Percentiles rank a stretch among this genome's conserved stretches.
Conservation (phyloP, 177 flowering plant species). For the Vitis hybrid region DNA sequence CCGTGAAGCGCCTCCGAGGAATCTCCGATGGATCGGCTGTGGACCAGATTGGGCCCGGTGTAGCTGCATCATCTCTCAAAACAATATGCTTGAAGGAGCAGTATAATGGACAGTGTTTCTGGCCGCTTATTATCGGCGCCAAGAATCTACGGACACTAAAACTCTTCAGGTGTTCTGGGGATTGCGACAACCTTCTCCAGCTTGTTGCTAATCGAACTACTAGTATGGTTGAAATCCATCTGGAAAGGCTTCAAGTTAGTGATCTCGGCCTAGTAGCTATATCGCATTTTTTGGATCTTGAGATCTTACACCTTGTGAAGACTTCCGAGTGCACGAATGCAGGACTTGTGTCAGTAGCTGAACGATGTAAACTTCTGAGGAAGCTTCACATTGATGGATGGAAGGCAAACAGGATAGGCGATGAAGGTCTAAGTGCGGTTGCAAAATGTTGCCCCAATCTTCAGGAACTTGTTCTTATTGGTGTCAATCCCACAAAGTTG, state of each 20-base stretch:
- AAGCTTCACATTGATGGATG: slow-evolving; percentile 93
- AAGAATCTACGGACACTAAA: slow-evolving; percentile 65
- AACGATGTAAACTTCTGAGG: slow-evolving; percentile 68
- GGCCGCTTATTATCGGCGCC: slow-evolving; percentile 65
- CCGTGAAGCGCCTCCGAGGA: slow-evolving; percentile 82
- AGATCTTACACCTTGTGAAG: slow-evolving; percentile 77
- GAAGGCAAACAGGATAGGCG: slow-evolving; percentile 85
- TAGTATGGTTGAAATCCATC: slow-evolving; percentile 68
- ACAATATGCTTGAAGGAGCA: slow-evolving; percentile 79
- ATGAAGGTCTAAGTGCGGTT: slow-evolving; percentile 73
- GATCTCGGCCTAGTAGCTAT: slow-evolving; percentile 67
- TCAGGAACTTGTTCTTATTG: slow-evolving; percentile 86
- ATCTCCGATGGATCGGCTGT: slow-evolving; percentile 53
- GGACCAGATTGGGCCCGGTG: slow-evolving; percentile 67
- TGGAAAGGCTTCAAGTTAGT: slow-evolving; percentile 84
- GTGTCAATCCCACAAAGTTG: slow-evolving; percentile 70
- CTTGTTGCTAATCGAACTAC: slow-evolving; percentile 36
- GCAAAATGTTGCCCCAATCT: slow-evolving; percentile 68
- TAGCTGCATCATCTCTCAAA: slow-evolving; percentile 53
- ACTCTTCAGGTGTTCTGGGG: slow-evolving; percentile 75
- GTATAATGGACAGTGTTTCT: slow-evolving; percentile 84
- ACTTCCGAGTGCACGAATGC: slow-evolving; percentile 80
- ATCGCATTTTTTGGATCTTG: slow-evolving; percentile 56
- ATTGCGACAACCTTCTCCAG: slow-evolving; percentile 74
- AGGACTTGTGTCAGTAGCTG: slow-evolving; percentile 62